Base-by-base conservation (phyloP, 768 basidiomycete species). In the Serendipita sp. region DNA sequence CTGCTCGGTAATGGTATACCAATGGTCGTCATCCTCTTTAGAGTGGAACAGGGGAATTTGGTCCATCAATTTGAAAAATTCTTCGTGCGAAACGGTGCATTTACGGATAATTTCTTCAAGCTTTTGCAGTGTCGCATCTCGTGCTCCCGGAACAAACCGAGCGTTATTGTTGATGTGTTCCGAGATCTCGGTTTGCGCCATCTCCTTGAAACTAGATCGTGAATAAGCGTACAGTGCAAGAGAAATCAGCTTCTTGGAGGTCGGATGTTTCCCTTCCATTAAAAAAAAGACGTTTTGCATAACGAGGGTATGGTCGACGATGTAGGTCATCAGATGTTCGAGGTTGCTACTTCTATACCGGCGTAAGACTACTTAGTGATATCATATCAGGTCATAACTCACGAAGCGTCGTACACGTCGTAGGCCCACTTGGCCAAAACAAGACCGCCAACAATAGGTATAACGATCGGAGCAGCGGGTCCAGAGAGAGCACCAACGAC, bases 221-320 rank as follows among this genome's bases (percentile, higher is more conserved):
- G 13, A 22, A 42, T 62, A 62, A n/a, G 61, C 44, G 20, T 7
- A 13, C 13, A 13, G 56, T 22, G 61, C 61, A 16, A 62, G 43
- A 13, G 43, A 50, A 42, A 62, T 62, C 14, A 62, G 20, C 22
- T 42, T 28, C 41, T 42, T 22, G 28, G 61, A 45, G 43, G 41
- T 48, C 16, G 31, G 42, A 62, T 14, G n/a, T 42, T 62, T 16
- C 9, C 61, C 26, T 16, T 42, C 11, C 7, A 62, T 60, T 3
- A 65, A 48, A 62, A 62, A 66, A 44, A 64, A 66, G 16, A 70
- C 43, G 9, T 43, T 67, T n/a, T 70, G 69, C 62, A 70, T 61
- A 31, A 70, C 64, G 38, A 69, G 64, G 4, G 69, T 70, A 2
- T 70, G 42, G 63, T 70, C 70, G 34, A 70, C 61, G 42, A 70